A percentile compares a stretch with the other conserved stretches of the same genome.
Conservation (phyloP, 495 filamentous ascomycete species). For the Neurospora sp. region DNA sequence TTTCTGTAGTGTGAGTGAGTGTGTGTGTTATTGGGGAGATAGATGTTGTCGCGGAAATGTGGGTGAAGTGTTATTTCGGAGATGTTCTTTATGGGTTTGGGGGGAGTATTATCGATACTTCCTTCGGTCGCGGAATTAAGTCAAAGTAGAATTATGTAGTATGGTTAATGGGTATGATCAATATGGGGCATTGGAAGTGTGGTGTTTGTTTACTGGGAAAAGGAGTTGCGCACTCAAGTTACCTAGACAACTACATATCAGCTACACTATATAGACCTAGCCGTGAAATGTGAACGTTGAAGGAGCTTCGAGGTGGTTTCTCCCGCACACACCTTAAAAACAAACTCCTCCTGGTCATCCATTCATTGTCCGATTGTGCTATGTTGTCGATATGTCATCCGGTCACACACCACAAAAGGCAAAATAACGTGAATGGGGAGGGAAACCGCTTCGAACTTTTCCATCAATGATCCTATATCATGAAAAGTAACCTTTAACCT, state of each 20-base stretch:
- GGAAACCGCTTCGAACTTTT: neutral
- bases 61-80: neutral
- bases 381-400: neutral
- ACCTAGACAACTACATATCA: neutral
- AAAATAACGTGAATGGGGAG: neutral
- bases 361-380: neutral
- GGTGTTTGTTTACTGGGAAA: neutral
- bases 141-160: neutral
- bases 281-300: neutral
- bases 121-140: neutral
- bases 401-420: neutral
- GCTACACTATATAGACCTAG: neutral
- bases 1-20: neutral
- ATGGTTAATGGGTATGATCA: neutral
- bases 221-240: neutral
- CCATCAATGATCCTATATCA: neutral
- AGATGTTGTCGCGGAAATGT: neutral
- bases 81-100: neutral
- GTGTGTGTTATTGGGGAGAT: neutral
- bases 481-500: neutral
- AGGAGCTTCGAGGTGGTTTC: neutral
- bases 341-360: neutral
- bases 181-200: neutral
- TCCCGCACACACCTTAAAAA: neutral
- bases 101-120: neutral